Base-by-base conservation (phyloP, 2,329 filamentous ascomycete genomes). In the Elsinoe australis region DNA sequence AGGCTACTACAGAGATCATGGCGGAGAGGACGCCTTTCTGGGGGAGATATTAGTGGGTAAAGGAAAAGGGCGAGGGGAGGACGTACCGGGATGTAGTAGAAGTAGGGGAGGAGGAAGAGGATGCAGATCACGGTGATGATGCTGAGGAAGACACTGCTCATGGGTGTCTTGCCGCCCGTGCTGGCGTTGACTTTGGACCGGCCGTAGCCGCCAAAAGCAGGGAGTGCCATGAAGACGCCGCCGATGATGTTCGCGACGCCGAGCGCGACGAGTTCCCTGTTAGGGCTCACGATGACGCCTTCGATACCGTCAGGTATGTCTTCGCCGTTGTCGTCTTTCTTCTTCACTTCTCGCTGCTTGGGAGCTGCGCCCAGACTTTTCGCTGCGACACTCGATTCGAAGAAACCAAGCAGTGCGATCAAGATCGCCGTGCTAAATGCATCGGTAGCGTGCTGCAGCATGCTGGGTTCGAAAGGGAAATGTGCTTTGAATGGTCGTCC, bases 391-490 rank as follows among this genome's bases (percentile, higher is more conserved):
- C 88, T 95, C 2, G 87, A 95, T 66, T 98, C 92, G 59, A 98
- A 98, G 67, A 98, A 98, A n/a, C 92, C 92, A 0, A 98, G 80
- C 18, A 98, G 74, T 0, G 89, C 87, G 54, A 98, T 95, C 47
- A 96, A 74, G 60, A 98, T 95, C 0, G 87, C 85, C 0, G 92
- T 96, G 45, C 86, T 83, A 75, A 96, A 84, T 29, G 87, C 85
- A 53, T 87, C 84, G 17, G 85, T 82, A 47, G 94, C 85, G 61
- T 95, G 84, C 18, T 79, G 75, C 72, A 96, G 81, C 56, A 94
- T 79, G 4, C 78, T 73, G 2, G 78, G 68, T 54, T 82, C 79
- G 59, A 95, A 92, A 0, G 92, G 90, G 75, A 89, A 95, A 52
- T 85, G 80, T 56, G 95, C 88, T 2, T 79, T 73, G 60, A 96